These are phyloP conservation scores for Fibroporia radiculosa DNA, from an alignment of 768 basidiomycete genomes.

Conservation along the genomic window DNA sequence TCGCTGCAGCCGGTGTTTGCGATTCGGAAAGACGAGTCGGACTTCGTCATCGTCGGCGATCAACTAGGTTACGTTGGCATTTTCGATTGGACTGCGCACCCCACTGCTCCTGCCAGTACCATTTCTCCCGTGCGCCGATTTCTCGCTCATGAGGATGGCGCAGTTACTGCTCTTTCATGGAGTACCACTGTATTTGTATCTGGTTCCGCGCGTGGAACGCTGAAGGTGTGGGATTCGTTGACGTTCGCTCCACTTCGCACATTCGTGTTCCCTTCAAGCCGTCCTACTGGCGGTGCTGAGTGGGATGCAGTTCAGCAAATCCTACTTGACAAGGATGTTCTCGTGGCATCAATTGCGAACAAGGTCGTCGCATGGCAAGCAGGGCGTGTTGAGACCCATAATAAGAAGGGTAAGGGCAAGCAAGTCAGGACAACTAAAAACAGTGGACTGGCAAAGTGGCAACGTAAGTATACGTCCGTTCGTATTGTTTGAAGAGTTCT, in stretches of 20 bases:
- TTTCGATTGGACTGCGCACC: constrained; percentile 39
- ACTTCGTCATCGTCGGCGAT: constrained; percentile 60
- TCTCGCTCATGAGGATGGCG: constrained; percentile 57
- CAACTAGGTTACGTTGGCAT: constrained; percentile 54
- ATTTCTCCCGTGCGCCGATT: constrained; percentile 38
- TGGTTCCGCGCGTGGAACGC: constrained; percentile 55
- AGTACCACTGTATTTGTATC: constrained; percentile 52
- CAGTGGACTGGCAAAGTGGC: constrained; percentile 26
- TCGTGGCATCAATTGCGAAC: constrained; percentile 55
- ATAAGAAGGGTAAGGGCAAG: constrained; percentile 20
- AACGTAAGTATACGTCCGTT: constrained; percentile 22
- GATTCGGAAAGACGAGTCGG: constrained; percentile 25
- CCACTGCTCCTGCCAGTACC: constrained; percentile 5
- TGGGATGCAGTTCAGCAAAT: constrained; percentile 48
- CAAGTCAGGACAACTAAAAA: constrained; percentile 12
- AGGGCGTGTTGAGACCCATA: constrained; percentile 34
- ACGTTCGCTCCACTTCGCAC: constrained; percentile 50
- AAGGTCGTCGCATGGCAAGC: constrained; percentile 64
- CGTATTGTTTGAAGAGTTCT: background rate
- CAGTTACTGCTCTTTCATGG: constrained; percentile 59
- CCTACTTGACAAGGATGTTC: constrained; percentile 42
- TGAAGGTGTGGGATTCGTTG: constrained; percentile 58
- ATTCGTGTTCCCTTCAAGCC: constrained; percentile 37
- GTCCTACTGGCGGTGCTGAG: constrained; percentile 24
- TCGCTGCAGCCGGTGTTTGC: constrained; percentile 43